phyloP scores from a whole-genome alignment of 2,329 filamentous ascomycete species.

The Coniochaeta sp. region DNA sequence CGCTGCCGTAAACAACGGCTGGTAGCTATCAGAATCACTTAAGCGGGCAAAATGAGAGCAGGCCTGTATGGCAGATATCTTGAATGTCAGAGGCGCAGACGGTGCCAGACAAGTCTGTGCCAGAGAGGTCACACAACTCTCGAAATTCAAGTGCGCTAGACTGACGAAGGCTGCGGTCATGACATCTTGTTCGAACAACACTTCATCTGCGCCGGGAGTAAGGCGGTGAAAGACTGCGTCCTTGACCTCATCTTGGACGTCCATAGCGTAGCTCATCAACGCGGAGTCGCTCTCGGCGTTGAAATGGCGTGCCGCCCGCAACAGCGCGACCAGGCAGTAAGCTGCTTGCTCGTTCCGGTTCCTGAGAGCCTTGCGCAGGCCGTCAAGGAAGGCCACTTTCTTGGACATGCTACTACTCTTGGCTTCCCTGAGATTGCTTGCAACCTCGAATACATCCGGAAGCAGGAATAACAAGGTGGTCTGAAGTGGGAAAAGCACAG shows the following conservation, averaged over 20 bases:
- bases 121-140: slow-evolving; percentile 49
- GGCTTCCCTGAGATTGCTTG: slow-evolving; percentile 57
- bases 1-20: slow-evolving; percentile 46
- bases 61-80: slow-evolving; percentile 54
- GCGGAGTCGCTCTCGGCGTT: slow-evolving; percentile 55
- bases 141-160: slow-evolving; percentile 53
- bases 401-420: slow-evolving; percentile 57
- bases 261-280: slow-evolving; percentile 59
- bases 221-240: slow-evolving; percentile 57
- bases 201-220: slow-evolving; percentile 35
- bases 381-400: slow-evolving; percentile 59
- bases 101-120: slow-evolving; percentile 48
- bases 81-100: slow-evolving; percentile 52
- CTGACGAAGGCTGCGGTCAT: slow-evolving; percentile 62
- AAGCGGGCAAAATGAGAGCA: slow-evolving; percentile 56
- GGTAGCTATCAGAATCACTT: slow-evolving; percentile 39
- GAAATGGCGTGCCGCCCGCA: slow-evolving; percentile 59
- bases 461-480: slow-evolving; percentile 55
- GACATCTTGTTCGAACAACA: slow-evolving; percentile 53
- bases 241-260: slow-evolving; percentile 61
- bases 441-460: slow-evolving; percentile 64
- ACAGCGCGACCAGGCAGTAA: slow-evolving; percentile 56
- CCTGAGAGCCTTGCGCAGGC: slow-evolving; percentile 52
- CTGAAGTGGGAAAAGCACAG: slow-evolving; percentile 55
- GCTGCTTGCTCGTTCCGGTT: slow-evolving; percentile 60